Base-by-base conservation (phyloP, 2,329 filamentous ascomycete species). In the Ophiostoma perfectum region DNA sequence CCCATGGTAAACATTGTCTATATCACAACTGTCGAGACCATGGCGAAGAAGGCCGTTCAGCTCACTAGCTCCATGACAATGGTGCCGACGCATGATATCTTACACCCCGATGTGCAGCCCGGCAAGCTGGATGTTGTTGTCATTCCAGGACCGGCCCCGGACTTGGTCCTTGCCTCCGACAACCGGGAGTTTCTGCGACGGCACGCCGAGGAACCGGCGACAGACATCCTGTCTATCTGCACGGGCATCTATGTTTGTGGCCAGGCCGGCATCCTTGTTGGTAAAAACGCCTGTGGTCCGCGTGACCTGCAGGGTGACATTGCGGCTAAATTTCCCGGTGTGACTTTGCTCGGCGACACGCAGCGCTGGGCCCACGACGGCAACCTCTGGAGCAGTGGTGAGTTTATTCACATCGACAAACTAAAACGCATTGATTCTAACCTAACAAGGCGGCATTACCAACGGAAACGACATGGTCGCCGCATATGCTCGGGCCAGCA, bases 311-410 rank as follows among this genome's bases (percentile, higher is more conserved):
- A 55, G n/a, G 12, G n/a, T 27, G 49, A 55, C 27, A 55, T 55
- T 9, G 49, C 49, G 8, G n/a, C 49, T 9, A 11, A 14, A 14
- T 55, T 55, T 27, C 7, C 49, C 7, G 49, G 49, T 8, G 49
- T 55, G 18, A 55, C 49, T 6, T 16, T 55, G n/a, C 4, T 55
- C n/a, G 49, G 49, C n/a, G n/a, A 55, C 11, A 55, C 49, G 4
- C 49, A 55, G 9, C 49, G 49, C n/a, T 55, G 49, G 49, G n/a
- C 27, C 49, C 49, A 55, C 18, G 49, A 55, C n/a, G 49, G 49
- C n/a, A 55, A 55, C n/a, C 49, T 55, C 49, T 55, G 49, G 49
- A 55, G 49, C 49, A 55, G 49, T 27, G 49, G 49, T 55, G 18
- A 55, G 49, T 55, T 27, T 3, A 55, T 27, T 9, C n/a, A 11